Evolutionary conservation across 1,139 yeast species (phyloP).

Genomic region (Yamadazyma taylorii): DNA sequence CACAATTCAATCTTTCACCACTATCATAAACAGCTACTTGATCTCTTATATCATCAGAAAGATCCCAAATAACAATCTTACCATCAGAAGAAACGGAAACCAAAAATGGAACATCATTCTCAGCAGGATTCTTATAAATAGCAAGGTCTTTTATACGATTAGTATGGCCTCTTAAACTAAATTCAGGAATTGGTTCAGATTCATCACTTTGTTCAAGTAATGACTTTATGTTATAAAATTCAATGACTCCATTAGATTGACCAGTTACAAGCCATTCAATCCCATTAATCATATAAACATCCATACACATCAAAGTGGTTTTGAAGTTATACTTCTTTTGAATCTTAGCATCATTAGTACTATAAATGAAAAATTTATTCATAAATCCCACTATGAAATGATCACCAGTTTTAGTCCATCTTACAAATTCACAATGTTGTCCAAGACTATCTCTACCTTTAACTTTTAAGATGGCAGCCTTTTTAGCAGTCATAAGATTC

Average conservation of each 20-base stretch:
- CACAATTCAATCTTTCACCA: slow-evolving; percentile 92
- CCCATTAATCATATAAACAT: slow-evolving; percentile 43
- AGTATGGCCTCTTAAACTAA: slow-evolving; percentile 74
- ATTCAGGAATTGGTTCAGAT: slow-evolving; percentile 47
- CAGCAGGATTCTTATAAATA: slow-evolving; percentile 44
- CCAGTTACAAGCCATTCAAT: slow-evolving; percentile 66
- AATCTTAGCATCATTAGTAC: slow-evolving; percentile 63
- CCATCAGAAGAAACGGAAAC: slow-evolving; percentile 93
- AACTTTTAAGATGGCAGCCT: slow-evolving; percentile 81
- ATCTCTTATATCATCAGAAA: slow-evolving; percentile 50
- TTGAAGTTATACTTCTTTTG: slow-evolving; percentile 48
- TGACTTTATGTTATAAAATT: slow-evolving; percentile 44
- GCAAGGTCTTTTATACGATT: slow-evolving; percentile 80
- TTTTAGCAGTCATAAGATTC: slow-evolving; percentile 97
- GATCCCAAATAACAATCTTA: slow-evolving; percentile 86
- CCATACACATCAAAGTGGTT: slow-evolving; percentile 69
- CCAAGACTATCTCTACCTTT: slow-evolving; percentile 65
- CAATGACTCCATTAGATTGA: slow-evolving; percentile 69
- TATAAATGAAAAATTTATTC: slow-evolving; percentile 63
- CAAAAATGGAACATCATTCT: slow-evolving; percentile 48
- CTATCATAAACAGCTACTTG: slow-evolving; percentile 89
- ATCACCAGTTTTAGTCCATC: slow-evolving; percentile 64
- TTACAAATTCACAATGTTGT: slow-evolving; percentile 64
- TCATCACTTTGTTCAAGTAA: slow-evolving; percentile 20
- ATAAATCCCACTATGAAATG: slow-evolving; percentile 74